Conservation (phyloP, 108 stramenopile species). For the Skeletonema tropicum region DNA sequence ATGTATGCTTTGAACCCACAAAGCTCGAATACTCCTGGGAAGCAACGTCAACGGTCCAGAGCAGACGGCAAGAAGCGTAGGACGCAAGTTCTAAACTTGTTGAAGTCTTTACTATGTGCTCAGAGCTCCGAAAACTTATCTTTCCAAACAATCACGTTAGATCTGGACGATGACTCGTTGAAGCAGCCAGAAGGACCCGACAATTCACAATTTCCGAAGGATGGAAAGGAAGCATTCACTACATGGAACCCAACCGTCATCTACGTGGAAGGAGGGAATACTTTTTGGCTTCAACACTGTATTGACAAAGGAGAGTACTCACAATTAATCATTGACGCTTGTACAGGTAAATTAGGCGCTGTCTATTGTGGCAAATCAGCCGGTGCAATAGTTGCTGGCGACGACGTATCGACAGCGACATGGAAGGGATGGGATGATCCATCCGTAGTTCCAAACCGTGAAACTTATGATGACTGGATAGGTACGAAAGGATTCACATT, state of each 20-base stretch:
- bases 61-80: conserved; percentile 84
- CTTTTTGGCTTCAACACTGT: conserved; percentile 91
- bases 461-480: conserved; percentile 72
- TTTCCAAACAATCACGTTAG: conserved; percentile 59
- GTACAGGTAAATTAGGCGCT: conserved; percentile 27
- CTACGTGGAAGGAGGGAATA: conserved; percentile 90
- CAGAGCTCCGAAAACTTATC: background rate
- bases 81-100: conserved; percentile 46
- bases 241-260: conserved; percentile 78
- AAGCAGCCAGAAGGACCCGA: conserved; percentile 65
- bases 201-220: conserved; percentile 44
- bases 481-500: conserved; percentile 56
- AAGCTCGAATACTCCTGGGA: conserved; percentile 76
- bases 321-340: conserved; percentile 42
- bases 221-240: conserved; percentile 57
- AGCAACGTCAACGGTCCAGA: conserved; percentile 85
- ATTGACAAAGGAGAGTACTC: conserved; percentile 64
- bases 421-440: conserved; percentile 93
- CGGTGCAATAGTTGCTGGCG: conserved; percentile 81
- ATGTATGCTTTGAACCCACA: conserved; percentile 80
- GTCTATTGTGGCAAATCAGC: conserved; percentile 87
- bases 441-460: conserved; percentile 68
- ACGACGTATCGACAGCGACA: conserved; percentile 71
- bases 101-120: conserved; percentile 46
- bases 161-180: conserved; percentile 79